Evolutionary conservation across 1,284 basidiomycete genomes (phyloP), one percentile per base, ranked within the genome.

Genomic region (Ustilago sp.): DNA sequence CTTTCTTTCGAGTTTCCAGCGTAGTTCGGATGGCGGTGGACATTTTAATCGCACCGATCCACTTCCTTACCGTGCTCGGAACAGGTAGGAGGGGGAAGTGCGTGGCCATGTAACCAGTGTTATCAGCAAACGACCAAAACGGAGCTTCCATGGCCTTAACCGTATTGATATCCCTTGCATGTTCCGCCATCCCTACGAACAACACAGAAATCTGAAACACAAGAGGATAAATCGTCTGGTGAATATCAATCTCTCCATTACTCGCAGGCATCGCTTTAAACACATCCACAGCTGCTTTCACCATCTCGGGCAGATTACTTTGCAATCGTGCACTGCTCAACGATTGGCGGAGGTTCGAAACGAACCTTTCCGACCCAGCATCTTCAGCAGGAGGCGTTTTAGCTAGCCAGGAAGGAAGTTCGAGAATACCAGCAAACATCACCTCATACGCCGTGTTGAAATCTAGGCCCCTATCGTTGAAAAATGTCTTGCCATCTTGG

Each of bases 111-210:
- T 57, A 79, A 8, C 74, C 74, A 12, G 67, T 59, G 41, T 76
- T 74, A 36, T 79, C 74, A 45, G 68, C 74, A 62, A 79, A 77
- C 15, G 50, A 38, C 77, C 74, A 76, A 36, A 74, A 79, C n/a
- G 67, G 74, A 17, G 38, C 55, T 45, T 76, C 74, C 31, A 79
- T 59, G 41, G 61, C 58, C 23, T 70, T 63, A 31, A 70, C 63
- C 7, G 68, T 45, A 8, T 74, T 54, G 23, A 68, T 39, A 35
- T 77, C 68, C 19, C 70, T 39, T 0, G 73, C 68, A 36, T 77
- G 74, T 31, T 79, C 74, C 4, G 68, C 61, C 1, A 79, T 48
- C 2, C 74, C 77, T 32, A 79, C 56, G 11, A 71, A 67, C 6
- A 74, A 50, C 1, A 77, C 68, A 5, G 64, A 68, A 63, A 79